Evolutionary conservation across 345 rosid species (phyloP).

Genomic region (Ricinus communis): DNA sequence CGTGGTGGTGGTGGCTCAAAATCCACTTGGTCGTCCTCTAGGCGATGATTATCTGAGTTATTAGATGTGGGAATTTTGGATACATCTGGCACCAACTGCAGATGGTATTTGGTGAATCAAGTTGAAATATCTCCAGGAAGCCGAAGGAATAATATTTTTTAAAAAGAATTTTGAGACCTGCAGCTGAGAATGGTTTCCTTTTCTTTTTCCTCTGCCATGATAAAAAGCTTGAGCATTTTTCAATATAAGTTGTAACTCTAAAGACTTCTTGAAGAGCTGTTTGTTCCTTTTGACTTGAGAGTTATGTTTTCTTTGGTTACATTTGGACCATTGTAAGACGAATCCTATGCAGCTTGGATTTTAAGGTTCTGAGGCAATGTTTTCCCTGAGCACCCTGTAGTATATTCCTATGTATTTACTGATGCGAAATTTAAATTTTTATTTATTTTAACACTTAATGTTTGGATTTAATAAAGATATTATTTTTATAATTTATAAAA

Average conservation of each 20-base stretch:
- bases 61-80: neutral
- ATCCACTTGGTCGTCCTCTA: slow-evolving; percentile 47
- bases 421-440: neutral
- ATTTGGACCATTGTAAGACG: neutral
- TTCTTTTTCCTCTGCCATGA: neutral
- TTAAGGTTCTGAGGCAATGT: neutral
- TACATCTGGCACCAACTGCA: neutral
- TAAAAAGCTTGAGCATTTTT: neutral
- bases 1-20: slow-evolving; percentile 51
- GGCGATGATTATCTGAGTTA: slow-evolving; percentile 5
- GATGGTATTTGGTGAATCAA: slow-evolving; percentile 9
- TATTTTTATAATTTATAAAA: too few relatives aligned
- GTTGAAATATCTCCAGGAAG: neutral
- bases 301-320: neutral
- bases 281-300: neutral
- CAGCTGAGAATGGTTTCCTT: neutral
- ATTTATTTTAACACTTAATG: too few relatives aligned
- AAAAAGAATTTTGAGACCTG: slow-evolving; percentile 16
- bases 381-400: too few relatives aligned
- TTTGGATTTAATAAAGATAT: too few relatives aligned
- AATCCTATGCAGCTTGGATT: neutral
- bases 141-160: slow-evolving; percentile 13
- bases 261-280: neutral
- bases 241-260: neutral
- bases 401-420: too few relatives aligned